Conservation (phyloP, 768 basidiomycete species). For the Auriscalpium vulgare region DNA sequence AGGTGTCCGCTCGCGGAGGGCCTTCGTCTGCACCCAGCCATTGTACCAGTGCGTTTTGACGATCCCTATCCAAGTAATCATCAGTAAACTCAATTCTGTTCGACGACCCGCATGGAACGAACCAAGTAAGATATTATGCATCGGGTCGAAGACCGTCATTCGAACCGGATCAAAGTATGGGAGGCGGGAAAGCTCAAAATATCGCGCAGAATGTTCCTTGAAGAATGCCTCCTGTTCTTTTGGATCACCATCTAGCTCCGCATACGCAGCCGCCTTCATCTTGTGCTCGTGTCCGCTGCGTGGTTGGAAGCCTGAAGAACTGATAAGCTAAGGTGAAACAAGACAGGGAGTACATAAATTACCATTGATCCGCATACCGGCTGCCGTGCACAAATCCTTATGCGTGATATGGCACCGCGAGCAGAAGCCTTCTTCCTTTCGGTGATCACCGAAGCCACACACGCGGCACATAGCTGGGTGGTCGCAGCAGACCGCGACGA, state of each 20-base stretch:
- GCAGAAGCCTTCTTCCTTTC: conserved; percentile 4
- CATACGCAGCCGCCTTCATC: too few relatives aligned
- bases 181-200: conserved; percentile 9
- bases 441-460: conserved; percentile 9
- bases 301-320: too few relatives aligned
- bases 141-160: conserved; percentile 12
- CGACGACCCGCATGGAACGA: not conserved
- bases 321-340: too few relatives aligned
- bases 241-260: too few relatives aligned
- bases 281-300: too few relatives aligned
- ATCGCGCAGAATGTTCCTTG: conserved; percentile 5
- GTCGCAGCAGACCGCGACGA: conserved; percentile 8
- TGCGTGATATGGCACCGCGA: not conserved
- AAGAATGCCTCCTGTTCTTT: not conserved
- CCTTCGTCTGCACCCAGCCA: conserved; percentile 14
- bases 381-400: too few relatives aligned
- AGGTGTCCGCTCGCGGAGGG: too few relatives aligned
- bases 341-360: too few relatives aligned
- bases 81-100: not conserved
- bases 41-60: conserved; percentile 21
- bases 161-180: conserved; percentile 12
- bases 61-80: conserved; percentile 11
- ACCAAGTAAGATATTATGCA: conserved; percentile 13
- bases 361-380: too few relatives aligned
- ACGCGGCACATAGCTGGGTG: conserved; percentile 14